Percentiles rank a stretch among this genome's conserved stretches.
phyloP scores from a whole-genome alignment of 2,329 filamentous ascomycete species.

The Fusarium sp. region DNA sequence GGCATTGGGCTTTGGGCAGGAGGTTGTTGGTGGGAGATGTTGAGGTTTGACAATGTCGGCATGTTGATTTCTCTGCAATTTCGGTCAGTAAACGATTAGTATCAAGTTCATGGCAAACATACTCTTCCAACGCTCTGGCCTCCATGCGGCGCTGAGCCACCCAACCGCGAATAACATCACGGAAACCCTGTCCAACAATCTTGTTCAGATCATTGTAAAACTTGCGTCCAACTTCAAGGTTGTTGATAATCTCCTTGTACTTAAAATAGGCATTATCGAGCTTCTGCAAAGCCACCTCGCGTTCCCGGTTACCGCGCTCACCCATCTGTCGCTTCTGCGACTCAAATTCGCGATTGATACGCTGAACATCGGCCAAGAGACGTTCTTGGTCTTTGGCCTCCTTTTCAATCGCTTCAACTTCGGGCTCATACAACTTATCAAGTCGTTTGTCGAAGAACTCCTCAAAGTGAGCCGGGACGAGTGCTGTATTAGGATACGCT shows the following conservation, averaged over 20 bases:
- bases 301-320: slow-evolving; percentile 71
- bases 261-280: slow-evolving; percentile 93
- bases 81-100: slow-evolving; percentile 7
- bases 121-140: slow-evolving; percentile 81
- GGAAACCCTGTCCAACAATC: slow-evolving; percentile 82
- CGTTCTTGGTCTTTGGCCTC: slow-evolving; percentile 82
- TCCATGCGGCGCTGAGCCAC: slow-evolving; percentile 84
- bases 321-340: slow-evolving; percentile 74
- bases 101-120: slow-evolving; percentile 45
- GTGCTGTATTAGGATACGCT: slow-evolving; percentile 83
- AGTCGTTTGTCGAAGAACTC: slow-evolving; percentile 87
- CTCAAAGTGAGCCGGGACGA: slow-evolving; percentile 92
- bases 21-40: slow-evolving; percentile 47
- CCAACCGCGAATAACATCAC: slow-evolving; percentile 81
- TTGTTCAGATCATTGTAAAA: slow-evolving; percentile 97
- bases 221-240: slow-evolving; percentile 89
- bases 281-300: slow-evolving; percentile 86
- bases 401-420: slow-evolving; percentile 75
- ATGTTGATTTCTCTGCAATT: slow-evolving; percentile 60
- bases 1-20: slow-evolving; percentile 33
- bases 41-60: slow-evolving; percentile 60
- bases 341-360: slow-evolving; percentile 82
- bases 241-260: slow-evolving; percentile 95
- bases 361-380: slow-evolving; percentile 73
- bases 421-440: slow-evolving; percentile 78